A percentile compares a stretch with the other conserved stretches of the same genome.
These are phyloP conservation scores for Paramyrothecium roridum DNA, from an alignment of 2,329 filamentous ascomycete species.

Conservation along the genomic window DNA sequence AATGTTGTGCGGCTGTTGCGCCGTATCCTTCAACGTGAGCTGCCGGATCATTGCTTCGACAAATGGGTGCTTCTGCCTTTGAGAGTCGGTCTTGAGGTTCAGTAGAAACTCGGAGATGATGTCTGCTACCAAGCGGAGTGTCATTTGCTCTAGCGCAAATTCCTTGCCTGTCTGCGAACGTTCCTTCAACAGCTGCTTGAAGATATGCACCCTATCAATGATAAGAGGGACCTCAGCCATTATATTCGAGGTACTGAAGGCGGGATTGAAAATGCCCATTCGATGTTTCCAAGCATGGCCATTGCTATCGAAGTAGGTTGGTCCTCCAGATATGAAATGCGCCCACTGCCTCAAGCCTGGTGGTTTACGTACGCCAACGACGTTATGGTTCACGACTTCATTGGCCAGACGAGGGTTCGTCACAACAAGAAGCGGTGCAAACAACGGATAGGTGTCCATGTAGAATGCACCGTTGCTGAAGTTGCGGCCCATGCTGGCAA, in stretches of 20 bases:
- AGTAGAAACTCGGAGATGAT: not conserved
- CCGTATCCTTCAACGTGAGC: not conserved
- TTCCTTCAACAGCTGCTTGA: not conserved
- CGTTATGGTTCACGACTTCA: not conserved
- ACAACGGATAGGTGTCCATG: no score
- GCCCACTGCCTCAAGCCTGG: not conserved
- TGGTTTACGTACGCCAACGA: not conserved
- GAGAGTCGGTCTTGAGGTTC: not conserved
- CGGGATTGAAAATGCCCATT: not conserved
- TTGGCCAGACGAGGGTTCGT: not conserved
- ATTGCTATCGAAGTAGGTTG: not conserved
- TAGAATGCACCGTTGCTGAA: no score
- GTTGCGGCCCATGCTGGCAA: no score
- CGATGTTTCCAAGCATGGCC: not conserved
- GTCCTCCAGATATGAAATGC: not conserved
- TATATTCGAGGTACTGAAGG: not conserved
- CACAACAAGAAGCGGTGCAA: no score
- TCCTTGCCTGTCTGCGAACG: not conserved
- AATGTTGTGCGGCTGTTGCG: slow-evolving; percentile 7
- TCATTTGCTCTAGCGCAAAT: not conserved
- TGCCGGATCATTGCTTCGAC: not conserved
- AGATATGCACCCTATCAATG: not conserved
- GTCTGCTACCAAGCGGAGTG: not conserved
- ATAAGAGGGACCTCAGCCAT: not conserved
- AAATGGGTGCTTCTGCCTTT: not conserved